Evolutionary conservation across 768 basidiomycete species (phyloP).

Genomic region (Russula compacta): DNA sequence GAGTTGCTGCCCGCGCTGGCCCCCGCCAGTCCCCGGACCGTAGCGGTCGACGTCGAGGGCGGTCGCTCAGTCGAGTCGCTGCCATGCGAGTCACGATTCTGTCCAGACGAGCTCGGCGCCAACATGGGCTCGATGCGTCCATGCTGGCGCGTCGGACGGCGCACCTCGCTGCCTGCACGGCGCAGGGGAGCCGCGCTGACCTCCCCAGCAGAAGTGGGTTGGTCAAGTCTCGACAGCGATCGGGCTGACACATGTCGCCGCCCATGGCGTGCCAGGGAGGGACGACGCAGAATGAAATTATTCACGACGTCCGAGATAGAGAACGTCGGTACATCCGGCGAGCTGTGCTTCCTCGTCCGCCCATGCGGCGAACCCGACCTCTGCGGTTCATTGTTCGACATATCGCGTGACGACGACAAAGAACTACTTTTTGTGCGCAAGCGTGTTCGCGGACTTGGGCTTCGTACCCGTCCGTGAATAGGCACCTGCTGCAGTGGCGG

Average conservation of each 20-base stretch:
- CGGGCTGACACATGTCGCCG: background rate
- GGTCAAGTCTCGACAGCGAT: background rate
- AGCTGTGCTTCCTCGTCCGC: slow-evolving; percentile 19
- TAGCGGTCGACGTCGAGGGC: slow-evolving; percentile 9
- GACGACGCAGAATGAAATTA: slow-evolving; percentile 28
- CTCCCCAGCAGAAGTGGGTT: slow-evolving; percentile 19
- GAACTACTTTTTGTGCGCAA: background rate
- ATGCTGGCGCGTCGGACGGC: slow-evolving; percentile 15
- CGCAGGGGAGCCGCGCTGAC: slow-evolving; percentile 21
- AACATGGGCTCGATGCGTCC: slow-evolving; percentile 1
- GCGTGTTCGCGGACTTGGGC: background rate
- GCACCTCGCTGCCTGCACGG: slow-evolving; percentile 21
- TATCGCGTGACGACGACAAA: background rate
- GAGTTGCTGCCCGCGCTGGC: slow-evolving; percentile 1
- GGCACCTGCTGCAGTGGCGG: background rate
- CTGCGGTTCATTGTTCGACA: background rate
- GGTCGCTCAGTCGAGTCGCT: slow-evolving; percentile 13
- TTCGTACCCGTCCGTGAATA: background rate
- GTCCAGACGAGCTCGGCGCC: slow-evolving; percentile 21
- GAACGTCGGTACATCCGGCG: slow-evolving; percentile 44
- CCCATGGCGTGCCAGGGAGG: slow-evolving; percentile 11
- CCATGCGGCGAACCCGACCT: background rate
- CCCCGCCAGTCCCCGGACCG: background rate
- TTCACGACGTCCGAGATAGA: slow-evolving; percentile 40
- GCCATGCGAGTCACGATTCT: slow-evolving; percentile 10